Percentiles rank a stretch among this genome's conserved stretches.
phyloP scores from a whole-genome alignment of 192 early-diverging fungal species.

The Coemansia sp. region DNA sequence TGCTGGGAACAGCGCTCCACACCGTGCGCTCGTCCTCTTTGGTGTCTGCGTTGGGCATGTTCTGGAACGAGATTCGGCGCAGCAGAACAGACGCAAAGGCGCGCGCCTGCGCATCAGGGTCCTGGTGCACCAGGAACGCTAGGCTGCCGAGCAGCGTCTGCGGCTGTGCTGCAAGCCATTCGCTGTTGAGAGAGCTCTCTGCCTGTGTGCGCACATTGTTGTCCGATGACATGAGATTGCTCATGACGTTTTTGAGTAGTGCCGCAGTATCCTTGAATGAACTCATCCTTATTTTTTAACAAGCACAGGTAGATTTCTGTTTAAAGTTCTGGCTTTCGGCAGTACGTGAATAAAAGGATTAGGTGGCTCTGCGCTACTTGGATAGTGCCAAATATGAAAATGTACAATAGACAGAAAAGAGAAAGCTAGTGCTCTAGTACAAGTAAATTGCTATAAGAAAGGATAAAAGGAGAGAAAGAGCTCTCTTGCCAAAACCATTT shows the following conservation, averaged over 20 bases:
- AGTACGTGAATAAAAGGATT: not conserved
- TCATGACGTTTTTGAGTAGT: slow-evolving; percentile 47
- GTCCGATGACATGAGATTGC: slow-evolving; percentile 58
- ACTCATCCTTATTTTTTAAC: slow-evolving; percentile 24
- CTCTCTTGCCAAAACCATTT: not conserved
- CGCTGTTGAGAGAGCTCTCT: slow-evolving; percentile 61
- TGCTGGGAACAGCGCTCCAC: slow-evolving; percentile 71
- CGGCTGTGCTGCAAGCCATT: slow-evolving; percentile 63
- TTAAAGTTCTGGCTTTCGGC: not conserved
- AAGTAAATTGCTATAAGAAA: not conserved
- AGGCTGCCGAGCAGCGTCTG: slow-evolving; percentile 61
- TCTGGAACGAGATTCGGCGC: slow-evolving; percentile 64
- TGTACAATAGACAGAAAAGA: slow-evolving; percentile 6
- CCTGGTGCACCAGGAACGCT: slow-evolving; percentile 56
- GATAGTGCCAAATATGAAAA: slow-evolving; percentile 1
- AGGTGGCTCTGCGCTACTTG: not conserved
- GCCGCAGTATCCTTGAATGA: slow-evolving; percentile 39
- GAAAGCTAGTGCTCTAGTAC: not conserved
- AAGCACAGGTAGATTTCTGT: not conserved
- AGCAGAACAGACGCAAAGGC: slow-evolving; percentile 69
- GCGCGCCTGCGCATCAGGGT: slow-evolving; percentile 59
- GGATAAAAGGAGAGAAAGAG: not conserved
- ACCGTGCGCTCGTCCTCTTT: slow-evolving; percentile 62
- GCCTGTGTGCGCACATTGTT: slow-evolving; percentile 63
- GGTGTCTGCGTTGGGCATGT: slow-evolving; percentile 24